A percentile compares a stretch with the other conserved stretches of the same genome.
phyloP scores from a whole-genome alignment of 2,329 filamentous ascomycete genomes.

The Elsinoe fawcettii region DNA sequence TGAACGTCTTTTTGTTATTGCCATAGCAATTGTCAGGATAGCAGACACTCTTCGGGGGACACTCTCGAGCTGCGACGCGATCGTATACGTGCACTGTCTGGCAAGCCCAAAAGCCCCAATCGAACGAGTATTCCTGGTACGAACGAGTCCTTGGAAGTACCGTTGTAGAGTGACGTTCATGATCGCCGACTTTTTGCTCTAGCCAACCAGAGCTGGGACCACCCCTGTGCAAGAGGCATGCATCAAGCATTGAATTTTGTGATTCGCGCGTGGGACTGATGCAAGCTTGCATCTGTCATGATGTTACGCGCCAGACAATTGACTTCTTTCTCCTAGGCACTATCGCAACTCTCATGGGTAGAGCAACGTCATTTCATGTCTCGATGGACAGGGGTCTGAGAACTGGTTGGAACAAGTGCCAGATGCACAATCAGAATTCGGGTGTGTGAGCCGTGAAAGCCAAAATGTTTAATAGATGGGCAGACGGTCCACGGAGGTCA shows the following conservation, averaged over 20 bases:
- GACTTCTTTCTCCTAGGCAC: neutral
- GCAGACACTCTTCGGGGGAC: neutral
- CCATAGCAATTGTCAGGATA: neutral
- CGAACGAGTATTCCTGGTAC: neutral
- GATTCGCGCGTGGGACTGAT: conserved; percentile 1
- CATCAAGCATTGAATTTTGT: neutral
- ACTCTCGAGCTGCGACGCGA: neutral
- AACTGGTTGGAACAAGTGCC: neutral
- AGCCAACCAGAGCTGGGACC: neutral
- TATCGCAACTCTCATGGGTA: neutral
- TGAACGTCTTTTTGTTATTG: no score
- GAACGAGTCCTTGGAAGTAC: neutral
- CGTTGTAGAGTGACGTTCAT: conserved; percentile 10
- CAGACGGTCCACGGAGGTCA: conserved; percentile 7
- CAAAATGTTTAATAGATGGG: neutral
- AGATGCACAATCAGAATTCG: conserved; percentile 3
- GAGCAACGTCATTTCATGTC: neutral
- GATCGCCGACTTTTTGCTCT: neutral
- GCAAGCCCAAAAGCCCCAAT: neutral
- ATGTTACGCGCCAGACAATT: conserved; percentile 1
- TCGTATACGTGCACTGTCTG: neutral
- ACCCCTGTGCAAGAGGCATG: neutral
- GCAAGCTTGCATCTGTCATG: conserved; percentile 3
- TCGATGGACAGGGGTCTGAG: neutral
- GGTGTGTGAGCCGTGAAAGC: neutral